Evolutionary conservation across 805 yeast genomes (phyloP).

Genomic region (Cyberlindnera americana): DNA sequence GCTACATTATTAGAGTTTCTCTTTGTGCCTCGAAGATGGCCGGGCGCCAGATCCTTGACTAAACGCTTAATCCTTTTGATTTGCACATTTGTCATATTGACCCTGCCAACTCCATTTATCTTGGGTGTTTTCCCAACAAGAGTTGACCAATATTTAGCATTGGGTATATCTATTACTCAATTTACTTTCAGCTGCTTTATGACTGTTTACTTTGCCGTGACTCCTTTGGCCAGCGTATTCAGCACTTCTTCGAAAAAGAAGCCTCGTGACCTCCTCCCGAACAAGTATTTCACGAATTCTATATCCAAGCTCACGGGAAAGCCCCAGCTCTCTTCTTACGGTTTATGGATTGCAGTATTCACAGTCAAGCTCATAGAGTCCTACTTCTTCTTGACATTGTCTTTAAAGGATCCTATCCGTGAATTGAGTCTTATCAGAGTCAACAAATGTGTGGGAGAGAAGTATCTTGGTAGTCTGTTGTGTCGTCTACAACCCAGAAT

Average conservation of each 20-base stretch:
- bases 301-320: constrained; percentile 51
- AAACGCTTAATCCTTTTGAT: constrained; percentile 43
- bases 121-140: constrained; percentile 37
- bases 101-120: constrained; percentile 52
- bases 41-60: constrained; percentile 62
- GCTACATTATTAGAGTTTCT: constrained; percentile 54
- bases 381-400: constrained; percentile 70
- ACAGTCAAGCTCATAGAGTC: constrained; percentile 70
- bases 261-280: constrained; percentile 45
- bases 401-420: constrained; percentile 69
- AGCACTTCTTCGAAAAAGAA: constrained; percentile 34
- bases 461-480: constrained; percentile 44
- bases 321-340: constrained; percentile 57
- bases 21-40: constrained; percentile 70
- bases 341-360: constrained; percentile 67
- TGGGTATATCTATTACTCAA: constrained; percentile 50
- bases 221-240: constrained; percentile 60
- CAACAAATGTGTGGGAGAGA: constrained; percentile 60
- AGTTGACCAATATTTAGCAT: constrained; percentile 31
- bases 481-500: constrained; percentile 58
- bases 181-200: constrained; percentile 51
- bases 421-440: constrained; percentile 57
- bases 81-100: constrained; percentile 40
- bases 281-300: constrained; percentile 55
- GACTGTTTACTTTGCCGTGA: constrained; percentile 53